Evolutionary conservation across 257 asterid genomes (phyloP), one percentile per base, ranked within the genome.

Genomic region (Nicotiana tabacum): DNA sequence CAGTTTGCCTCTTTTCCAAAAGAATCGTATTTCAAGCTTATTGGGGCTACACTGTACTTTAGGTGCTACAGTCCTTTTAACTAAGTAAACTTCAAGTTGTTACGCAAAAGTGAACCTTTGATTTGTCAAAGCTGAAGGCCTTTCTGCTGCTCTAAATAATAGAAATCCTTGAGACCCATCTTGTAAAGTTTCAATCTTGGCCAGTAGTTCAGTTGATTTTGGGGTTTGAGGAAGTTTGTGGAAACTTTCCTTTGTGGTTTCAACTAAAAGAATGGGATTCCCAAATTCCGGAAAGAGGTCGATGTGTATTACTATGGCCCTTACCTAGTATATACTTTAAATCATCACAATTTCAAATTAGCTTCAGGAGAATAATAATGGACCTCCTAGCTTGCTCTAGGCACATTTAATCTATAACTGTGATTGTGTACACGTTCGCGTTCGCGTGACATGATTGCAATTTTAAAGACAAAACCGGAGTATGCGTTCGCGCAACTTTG

Each of bases 251-350:
- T 84, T 27, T 70, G 66, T 35, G 37, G 77, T 55, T 69, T 58
- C 30, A n/a, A 10, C 10, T 27, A 17, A 77, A 57, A 4, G 6
- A 66, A 91, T 91, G 97, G 94, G 72, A 32, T 79, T 87, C 13
- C 1, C 78, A 15, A 1, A 16, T 48, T 77, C 85, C 18, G 84
- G 43, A 51, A 5, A n/a, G 35, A 56, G 17, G 55, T 43, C 7
- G 30, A 70, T 18, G 6, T 89, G 77, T 77, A 35, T 35, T 88
- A 92, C 62, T 84, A 83, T 48, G 82, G 81, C 8, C 88, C 90
- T n/a, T 92, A 92, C 82, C 88, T 94, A 9, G 64, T 89, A 16
- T 87, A 87, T 80, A 33, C 37, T 33, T 33, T 33, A 33, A 33
- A 4, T 33, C 37, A 4, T 33, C 6, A 4, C 37, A 33, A 33